Conservation (phyloP, 108 stramenopile species). For the Cyclotella sp. region DNA sequence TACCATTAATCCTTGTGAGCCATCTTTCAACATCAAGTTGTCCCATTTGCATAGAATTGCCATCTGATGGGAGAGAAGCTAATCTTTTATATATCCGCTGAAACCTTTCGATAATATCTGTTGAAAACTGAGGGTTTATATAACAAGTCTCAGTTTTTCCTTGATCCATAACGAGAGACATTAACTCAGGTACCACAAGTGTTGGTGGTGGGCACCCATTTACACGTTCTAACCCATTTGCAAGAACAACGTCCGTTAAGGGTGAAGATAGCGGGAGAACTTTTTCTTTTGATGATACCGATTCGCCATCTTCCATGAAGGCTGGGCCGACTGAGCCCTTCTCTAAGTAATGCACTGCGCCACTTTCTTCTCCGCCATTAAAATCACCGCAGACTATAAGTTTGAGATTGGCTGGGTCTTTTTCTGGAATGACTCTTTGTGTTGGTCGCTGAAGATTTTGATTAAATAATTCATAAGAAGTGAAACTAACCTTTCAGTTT, state of each 20-base stretch:
- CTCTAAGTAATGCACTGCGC: conserved; percentile 79
- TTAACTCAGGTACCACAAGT: conserved; percentile 83
- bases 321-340: conserved; percentile 69
- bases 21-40: conserved; percentile 78
- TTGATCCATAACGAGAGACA: conserved; percentile 67
- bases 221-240: conserved; percentile 21
- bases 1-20: conserved; percentile 79
- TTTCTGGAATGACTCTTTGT: conserved; percentile 24
- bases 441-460: neutral
- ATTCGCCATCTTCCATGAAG: conserved; percentile 85
- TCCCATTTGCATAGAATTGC: conserved; percentile 58
- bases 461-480: neutral
- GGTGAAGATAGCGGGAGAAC: conserved; percentile 59
- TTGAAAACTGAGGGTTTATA: conserved; percentile 60
- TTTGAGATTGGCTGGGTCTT: conserved; percentile 47
- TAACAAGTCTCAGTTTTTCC: conserved; percentile 52
- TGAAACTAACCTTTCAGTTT: conserved; percentile 19
- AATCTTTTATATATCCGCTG: conserved; percentile 59
- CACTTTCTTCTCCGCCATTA: conserved; percentile 85
- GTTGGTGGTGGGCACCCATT: conserved; percentile 65
- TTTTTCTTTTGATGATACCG: conserved; percentile 69
- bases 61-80: conserved; percentile 45
- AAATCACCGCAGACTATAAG: conserved; percentile 91
- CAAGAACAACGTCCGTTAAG: conserved; percentile 56
- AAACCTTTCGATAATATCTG: conserved; percentile 63